These are phyloP conservation scores for Lepidium campestre DNA, from an alignment of 441 rosid species.

Conservation along the genomic window DNA sequence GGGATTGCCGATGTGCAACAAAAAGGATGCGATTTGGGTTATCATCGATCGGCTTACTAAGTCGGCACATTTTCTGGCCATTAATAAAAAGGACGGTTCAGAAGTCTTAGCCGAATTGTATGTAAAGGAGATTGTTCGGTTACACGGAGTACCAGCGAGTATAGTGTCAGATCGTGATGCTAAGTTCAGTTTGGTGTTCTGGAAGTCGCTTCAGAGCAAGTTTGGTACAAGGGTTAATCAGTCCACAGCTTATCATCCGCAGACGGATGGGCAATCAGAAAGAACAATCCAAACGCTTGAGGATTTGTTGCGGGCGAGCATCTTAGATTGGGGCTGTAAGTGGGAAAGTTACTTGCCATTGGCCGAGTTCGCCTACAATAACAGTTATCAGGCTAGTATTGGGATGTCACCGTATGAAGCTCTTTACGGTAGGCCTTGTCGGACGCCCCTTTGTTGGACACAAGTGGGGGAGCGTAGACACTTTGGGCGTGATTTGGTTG, in stretches of 20 bases:
- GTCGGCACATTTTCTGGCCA: no score
- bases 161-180: no score
- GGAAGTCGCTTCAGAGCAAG: no score
- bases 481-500: background rate
- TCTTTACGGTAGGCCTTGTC: background rate
- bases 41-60: no score
- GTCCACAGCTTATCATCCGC: background rate
- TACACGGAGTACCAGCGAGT: no score
- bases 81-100: background rate
- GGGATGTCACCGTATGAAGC: background rate
- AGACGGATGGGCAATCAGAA: background rate
- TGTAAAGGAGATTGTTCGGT: background rate
- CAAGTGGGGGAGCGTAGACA: background rate
- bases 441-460: background rate
- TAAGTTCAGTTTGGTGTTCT: no score
- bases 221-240: background rate
- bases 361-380: background rate
- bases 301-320: background rate
- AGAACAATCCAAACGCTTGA: background rate
- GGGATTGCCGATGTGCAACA: no score
- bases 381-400: background rate
- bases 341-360: background rate
- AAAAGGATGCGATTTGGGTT: no score
- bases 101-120: background rate
- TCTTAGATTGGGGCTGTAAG: background rate